A percentile compares a stretch with the other conserved stretches of the same genome.
Conservation (phyloP, 345 rosid genomes). For the Populus tremula region DNA sequence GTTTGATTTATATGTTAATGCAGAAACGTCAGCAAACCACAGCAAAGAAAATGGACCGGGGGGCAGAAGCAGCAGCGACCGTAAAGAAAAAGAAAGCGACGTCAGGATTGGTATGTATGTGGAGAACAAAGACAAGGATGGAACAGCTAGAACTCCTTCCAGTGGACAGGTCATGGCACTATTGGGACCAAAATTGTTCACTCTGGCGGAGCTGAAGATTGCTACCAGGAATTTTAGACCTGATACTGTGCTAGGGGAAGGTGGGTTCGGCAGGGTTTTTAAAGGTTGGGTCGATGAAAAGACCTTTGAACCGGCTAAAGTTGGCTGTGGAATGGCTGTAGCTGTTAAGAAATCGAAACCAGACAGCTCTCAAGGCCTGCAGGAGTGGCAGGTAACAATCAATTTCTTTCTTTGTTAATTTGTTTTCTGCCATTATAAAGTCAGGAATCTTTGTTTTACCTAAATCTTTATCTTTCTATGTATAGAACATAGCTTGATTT, state of each 20-base stretch:
- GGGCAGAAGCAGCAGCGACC: not conserved
- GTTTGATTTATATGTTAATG: not conserved
- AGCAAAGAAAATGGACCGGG: not conserved
- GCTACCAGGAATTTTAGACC: slow-evolving; percentile 79
- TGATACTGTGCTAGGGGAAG: slow-evolving; percentile 73
- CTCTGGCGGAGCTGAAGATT: slow-evolving; percentile 47
- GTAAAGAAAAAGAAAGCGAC: not conserved
- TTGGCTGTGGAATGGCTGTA: slow-evolving; percentile 65
- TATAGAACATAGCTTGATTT: no score
- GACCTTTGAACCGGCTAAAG: slow-evolving; percentile 55
- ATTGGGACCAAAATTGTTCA: slow-evolving; percentile 52
- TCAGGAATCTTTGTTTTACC: no score
- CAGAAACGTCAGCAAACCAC: not conserved
- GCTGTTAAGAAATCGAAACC: slow-evolving; percentile 84
- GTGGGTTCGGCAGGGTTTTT: slow-evolving; percentile 86
- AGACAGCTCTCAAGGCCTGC: slow-evolving; percentile 65
- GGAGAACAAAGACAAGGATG: not conserved
- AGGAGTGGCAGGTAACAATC: slow-evolving; percentile 73
- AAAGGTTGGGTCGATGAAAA: slow-evolving; percentile 72
- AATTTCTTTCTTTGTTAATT: not conserved
- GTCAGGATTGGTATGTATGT: not conserved
- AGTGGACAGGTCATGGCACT: slow-evolving; percentile 18
- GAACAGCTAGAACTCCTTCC: not conserved
- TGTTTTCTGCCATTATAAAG: no score
- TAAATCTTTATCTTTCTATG: no score